These are phyloP conservation scores for Tylopilus sp. DNA, from an alignment of 1,284 basidiomycete genomes.

Conservation along the genomic window DNA sequence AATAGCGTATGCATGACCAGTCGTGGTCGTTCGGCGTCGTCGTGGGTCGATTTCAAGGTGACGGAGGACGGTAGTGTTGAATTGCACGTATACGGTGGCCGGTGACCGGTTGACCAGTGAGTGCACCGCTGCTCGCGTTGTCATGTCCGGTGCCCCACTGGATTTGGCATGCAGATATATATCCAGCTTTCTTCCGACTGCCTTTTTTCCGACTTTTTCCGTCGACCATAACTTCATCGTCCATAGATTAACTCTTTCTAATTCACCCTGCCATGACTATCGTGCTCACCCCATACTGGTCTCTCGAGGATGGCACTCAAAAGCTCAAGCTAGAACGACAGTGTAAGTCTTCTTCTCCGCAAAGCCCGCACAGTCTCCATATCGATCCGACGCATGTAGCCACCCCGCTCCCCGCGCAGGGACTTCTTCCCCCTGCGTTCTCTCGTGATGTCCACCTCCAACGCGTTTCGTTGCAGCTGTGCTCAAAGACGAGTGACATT, in stretches of 20 bases:
- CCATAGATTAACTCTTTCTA: not conserved
- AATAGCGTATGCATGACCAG: no score
- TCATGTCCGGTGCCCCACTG: not conserved
- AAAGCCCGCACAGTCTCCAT: not conserved
- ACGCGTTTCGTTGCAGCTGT: slow-evolving; percentile 65
- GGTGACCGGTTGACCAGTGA: no score
- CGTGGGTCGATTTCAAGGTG: not conserved
- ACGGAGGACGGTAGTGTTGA: not conserved
- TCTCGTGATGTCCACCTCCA: slow-evolving; percentile 51
- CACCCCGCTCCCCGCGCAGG: slow-evolving; percentile 46
- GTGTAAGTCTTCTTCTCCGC: slow-evolving; percentile 39
- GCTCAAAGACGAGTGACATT: slow-evolving; percentile 66
- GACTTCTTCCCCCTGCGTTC: slow-evolving; percentile 61
- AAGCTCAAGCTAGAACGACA: slow-evolving; percentile 58
- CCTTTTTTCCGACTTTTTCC: slow-evolving; percentile 5
- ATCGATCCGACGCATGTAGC: slow-evolving; percentile 32
- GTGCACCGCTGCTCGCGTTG: not conserved
- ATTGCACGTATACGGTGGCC: not conserved
- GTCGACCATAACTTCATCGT: not conserved
- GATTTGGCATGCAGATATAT: slow-evolving; percentile 10
- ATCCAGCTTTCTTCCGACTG: not conserved
- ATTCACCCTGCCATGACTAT: slow-evolving; percentile 47
- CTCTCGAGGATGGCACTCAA: slow-evolving; percentile 52
- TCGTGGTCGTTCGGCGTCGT: not conserved
- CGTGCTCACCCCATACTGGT: slow-evolving; percentile 64